Evolutionary conservation across 805 yeast genomes (phyloP), one percentile per base, ranked within the genome.

Genomic region (Torulaspora maleeae): DNA sequence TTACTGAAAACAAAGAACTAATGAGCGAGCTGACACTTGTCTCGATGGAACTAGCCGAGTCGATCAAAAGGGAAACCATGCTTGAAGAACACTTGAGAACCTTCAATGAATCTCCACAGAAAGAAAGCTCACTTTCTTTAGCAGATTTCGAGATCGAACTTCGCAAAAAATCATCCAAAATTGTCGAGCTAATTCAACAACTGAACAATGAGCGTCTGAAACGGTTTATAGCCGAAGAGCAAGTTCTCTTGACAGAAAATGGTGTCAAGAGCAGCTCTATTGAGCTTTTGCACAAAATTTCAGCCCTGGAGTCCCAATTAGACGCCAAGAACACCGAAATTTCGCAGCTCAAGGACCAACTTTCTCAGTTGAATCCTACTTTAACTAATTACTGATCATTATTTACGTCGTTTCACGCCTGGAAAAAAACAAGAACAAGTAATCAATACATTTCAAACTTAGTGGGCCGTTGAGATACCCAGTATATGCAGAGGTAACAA

Each of bases 211-310:
- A 86, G 59, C 70, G 91, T 49, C 69, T 77, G 51, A 74, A 79
- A 45, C 66, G 95, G 42, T 80, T 76, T 52, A 77, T 82, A 24
- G 81, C 87, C 24, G 93, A 85, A 55, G 90, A 83, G 50, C 81
- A 82, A 52, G 77, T 82, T 0, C 58, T 83, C 27, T 61, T 80
- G 29, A 60, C 72, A 49, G 85, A 80, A 50, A 69, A 75, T 52
- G 78, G 80, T 9, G 65, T 68, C 41, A 60, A 70, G 24, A 82
- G 86, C 24, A 72, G 78, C 41, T 67, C 79, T 13, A 67, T 80
- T 25, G 80, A 80, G 42, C 59, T 82, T 48, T 73, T 76, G 28
- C 76, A 77, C 53, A 79, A 79, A 47, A 77, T 79, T 48, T 73
- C 80, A 4, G 77, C 74, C 41, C 55, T 83, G 46, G 73, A 71